Evolutionary conservation across 176 grass and related monocot genomes (phyloP), one percentile per base, ranked within the genome.

Genomic region (Cocos nucifera): DNA sequence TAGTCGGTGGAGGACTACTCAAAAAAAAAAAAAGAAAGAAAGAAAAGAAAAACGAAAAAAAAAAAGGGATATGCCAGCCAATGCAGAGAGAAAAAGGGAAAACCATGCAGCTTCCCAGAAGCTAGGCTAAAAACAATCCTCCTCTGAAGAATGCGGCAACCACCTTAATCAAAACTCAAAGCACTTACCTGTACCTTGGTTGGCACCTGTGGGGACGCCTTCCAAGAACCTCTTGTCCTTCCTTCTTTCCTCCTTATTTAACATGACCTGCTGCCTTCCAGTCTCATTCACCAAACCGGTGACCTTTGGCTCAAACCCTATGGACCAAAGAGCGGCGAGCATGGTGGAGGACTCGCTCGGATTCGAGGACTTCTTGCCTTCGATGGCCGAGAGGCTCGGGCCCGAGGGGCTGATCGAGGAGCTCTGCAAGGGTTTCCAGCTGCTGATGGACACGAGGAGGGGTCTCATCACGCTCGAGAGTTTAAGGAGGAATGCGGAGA

Each of bases 371-470:
- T 97, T 84, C 61, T 64, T 97, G 25, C 87, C 93, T 6, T 59
- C 53, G 35, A 97, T 97, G 87, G 93, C 73, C 0, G 86, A 69
- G 74, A 81, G 81, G 52, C 81, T 97, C 24, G 87, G 93, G 0
- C 66, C 35, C 1, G 87, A 97, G 22, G 87, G 87, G 51, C 70
- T 97, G 62, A 80, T 97, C 58, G 57, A 69, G 68, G 87, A 97
- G 81, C 84, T 91, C 32, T 91, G 93, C 87, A 97, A 92, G 75
- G 93, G 87, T 62, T 97, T 97, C 73, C 58, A 71, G 76, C 61
- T 91, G 78, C 83, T 97, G 32, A 97, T 88, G 87, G 93, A 97
- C 27, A 50, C 69, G 25, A 61, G 15, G 8, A 72, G 60, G 4
- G 78, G 78, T 14, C 77, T 82, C 66, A 97, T 97, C 72, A 97